Percentiles rank a stretch among this genome's conserved stretches.
Conservation (phyloP, 257 asterid genomes). For the Lantana camara region DNA sequence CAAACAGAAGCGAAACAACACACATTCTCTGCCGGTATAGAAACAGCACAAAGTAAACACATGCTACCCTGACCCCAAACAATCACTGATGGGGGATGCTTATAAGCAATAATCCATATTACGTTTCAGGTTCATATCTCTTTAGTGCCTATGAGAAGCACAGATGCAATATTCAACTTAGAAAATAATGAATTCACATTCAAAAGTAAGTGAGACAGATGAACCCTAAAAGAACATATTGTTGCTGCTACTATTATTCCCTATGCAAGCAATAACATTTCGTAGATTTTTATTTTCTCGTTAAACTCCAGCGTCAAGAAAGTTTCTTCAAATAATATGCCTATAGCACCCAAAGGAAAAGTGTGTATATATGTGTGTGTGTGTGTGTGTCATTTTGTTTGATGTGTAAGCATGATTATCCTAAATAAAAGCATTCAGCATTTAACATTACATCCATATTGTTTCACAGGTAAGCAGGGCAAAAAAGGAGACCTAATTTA, state of each 20-base stretch:
- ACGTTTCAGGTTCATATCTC: constrained; percentile 8
- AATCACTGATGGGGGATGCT: neutral
- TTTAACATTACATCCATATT: constrained; percentile 12
- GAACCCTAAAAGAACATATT: constrained; percentile 1
- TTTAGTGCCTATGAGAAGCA: neutral
- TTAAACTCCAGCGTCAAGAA: neutral
- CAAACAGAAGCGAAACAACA: neutral
- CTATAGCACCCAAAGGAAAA: neutral
- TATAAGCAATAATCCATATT: neutral
- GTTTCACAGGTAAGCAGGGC: neutral
- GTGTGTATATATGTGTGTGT: neutral
- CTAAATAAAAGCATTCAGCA: constrained; percentile 11
- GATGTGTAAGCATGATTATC: neutral
- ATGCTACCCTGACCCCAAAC: constrained; percentile 3
- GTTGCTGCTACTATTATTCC: constrained; percentile 1
- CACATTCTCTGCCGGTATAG: neutral
- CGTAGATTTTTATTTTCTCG: neutral
- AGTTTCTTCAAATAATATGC: neutral
- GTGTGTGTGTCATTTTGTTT: neutral
- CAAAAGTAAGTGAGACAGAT: neutral
- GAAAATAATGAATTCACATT: neutral
- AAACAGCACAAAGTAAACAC: constrained; percentile 6
- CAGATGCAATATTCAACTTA: neutral
- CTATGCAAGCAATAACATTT: neutral
- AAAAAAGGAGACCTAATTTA: neutral